Evolutionary conservation across 306 rosid species (phyloP), one percentile per base, ranked within the genome.

Genomic region (Gastrolobium villosum): DNA sequence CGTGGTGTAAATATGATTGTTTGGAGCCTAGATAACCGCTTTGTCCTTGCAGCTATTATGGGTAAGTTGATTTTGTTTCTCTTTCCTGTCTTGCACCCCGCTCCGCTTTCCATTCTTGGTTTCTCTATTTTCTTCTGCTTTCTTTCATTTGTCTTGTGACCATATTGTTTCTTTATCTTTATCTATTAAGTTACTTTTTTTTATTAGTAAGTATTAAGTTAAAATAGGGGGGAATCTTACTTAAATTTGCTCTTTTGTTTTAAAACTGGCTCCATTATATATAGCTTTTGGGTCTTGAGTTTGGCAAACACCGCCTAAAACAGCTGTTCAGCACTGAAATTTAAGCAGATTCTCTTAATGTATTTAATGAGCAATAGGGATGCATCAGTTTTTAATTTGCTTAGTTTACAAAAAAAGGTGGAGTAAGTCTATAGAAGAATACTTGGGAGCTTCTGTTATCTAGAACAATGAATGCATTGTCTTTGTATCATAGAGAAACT

Each of bases 11-110:
- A 93, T 93, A 96, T 96, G 99, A 93, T 96, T 74, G 86, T 87
- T 79, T 96, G 99, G 99, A 96, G 99, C 89, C 89, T 93, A 84
- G 99, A 96, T 78, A 96, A 96, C 82, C 99, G 98, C 66, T 96
- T 96, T 83, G 99, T 96, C 79, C 97, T 96, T 71, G 99, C 99
- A 80, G 99, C 99, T 81, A 93, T 93, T 54, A 96, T 93, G 99
- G 99, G 98, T 93, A 79, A 70, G 85, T 79, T 83, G 66, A 50
- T 79, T 70, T 39, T 73, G 55, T 62, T 71, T 76, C 70, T 43
- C 31, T 36, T 37, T 70, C 60, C 41, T 36, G 49, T 63, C 26
- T 30, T 75, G 65, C 68, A 60, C 37, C 70, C 61, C 15, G 74
- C 14, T 41, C 61, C 15, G 74, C 14, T 41, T 52, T 74, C 44